Percentiles rank a stretch among this genome's conserved stretches.
phyloP scores from a whole-genome alignment of 164 flowering plant species.

The Berberis vulgaris region DNA sequence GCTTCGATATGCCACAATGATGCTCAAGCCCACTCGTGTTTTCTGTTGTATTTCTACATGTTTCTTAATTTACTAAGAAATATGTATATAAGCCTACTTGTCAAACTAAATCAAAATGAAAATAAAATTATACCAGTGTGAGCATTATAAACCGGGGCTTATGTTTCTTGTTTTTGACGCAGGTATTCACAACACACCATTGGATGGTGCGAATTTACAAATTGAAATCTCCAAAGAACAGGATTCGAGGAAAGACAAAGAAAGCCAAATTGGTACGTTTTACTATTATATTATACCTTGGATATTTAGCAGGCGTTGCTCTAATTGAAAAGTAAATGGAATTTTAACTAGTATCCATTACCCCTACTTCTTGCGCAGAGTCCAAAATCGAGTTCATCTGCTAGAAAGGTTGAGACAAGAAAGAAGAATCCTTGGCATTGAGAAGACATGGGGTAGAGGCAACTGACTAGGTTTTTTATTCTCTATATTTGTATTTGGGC shows the following conservation, averaged over 20 bases:
- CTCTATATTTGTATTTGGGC: background rate
- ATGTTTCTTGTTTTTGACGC: conserved; percentile 42
- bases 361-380: conserved; percentile 27
- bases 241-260: conserved; percentile 76
- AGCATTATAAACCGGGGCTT: too few species aligned
- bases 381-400: conserved; percentile 30
- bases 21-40: too few species aligned
- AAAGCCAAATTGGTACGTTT: conserved; percentile 67
- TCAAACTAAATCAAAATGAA: too few species aligned
- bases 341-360: background rate
- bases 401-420: conserved; percentile 24
- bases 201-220: conserved; percentile 99
- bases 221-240: conserved; percentile 77
- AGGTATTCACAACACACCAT: conserved; percentile 37
- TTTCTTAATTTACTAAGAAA: too few species aligned
- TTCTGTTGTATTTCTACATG: too few species aligned
- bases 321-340: background rate
- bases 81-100: too few species aligned
- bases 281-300: background rate
- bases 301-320: background rate
- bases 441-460: background rate
- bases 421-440: conserved; percentile 81
- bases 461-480: background rate
- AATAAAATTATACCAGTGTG: too few species aligned
- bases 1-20: too few species aligned